Base-by-base conservation (phyloP, 148 eudicot species). In the Rheum nobile region DNA sequence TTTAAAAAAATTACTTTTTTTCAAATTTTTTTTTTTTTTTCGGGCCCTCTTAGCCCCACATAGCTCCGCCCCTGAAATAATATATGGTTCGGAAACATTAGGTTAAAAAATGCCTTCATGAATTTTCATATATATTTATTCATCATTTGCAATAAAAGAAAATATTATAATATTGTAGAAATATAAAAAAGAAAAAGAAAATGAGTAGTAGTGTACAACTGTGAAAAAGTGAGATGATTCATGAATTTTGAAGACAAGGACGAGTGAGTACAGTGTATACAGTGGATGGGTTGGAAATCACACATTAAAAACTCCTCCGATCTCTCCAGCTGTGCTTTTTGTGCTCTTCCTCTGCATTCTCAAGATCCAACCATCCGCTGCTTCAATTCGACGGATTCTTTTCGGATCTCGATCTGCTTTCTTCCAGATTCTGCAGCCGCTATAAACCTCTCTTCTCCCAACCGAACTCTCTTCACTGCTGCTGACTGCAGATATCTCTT, bases 311-410 rank as follows among this genome's bases (percentile, higher is more conserved):
- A 65, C 70, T 65, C 70, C 8, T 7, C 17, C n/a, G 8, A 31
- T 26, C 39, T 65, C 22, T 65, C 39, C 70, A 65, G 70, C 70
- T 65, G 70, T 65, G 70, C 38, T 16, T 34, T 65, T 59, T 59
- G 67, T 59, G 67, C 17, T 26, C 65, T 57, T 57, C 8, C 67
- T 59, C 57, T 21, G 26, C 0, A 29, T 17, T 11, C 34, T 59
- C 67, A 28, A 59, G 67, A 59, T 59, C 63, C 63, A 55, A 55
- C 31, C 63, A 55, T 8, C 32, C 67, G 28, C 67, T 59, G 67
- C 67, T 59, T 26, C 43, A 8, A 41, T 41, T 41, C 11, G 4
- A 41, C 43, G 8, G 70, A 1, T 34, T 19, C 70, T 65, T 32
- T 65, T 65, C 22, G 39, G 70, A 65, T 65, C 70, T 26, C 31